Percentiles rank a stretch among this genome's conserved stretches.
phyloP scores from a whole-genome alignment of 2,329 filamentous ascomycete species.

The Paecilomyces sp. region DNA sequence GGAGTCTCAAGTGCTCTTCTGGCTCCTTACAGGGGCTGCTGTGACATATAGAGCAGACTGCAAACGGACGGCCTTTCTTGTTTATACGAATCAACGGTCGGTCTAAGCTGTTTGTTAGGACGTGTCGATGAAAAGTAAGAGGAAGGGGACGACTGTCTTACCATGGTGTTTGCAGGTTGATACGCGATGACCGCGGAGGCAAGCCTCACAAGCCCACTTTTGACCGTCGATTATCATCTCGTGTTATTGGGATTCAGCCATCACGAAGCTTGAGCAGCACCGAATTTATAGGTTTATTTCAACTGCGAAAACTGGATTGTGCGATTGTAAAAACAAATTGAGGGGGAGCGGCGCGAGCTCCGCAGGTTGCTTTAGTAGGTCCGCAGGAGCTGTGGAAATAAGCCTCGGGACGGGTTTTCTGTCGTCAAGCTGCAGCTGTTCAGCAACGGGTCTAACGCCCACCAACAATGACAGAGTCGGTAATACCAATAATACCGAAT shows the following conservation, averaged over 20 bases:
- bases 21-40: slow-evolving; percentile 83
- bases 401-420: neutral
- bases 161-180: neutral
- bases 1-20: slow-evolving; percentile 69
- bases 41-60: slow-evolving; percentile 87
- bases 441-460: neutral
- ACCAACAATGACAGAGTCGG: neutral
- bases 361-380: neutral
- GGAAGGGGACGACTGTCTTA: neutral
- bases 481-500: neutral
- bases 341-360: neutral
- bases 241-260: neutral
- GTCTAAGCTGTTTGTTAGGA: slow-evolving; percentile 47
- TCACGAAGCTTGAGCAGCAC: neutral
- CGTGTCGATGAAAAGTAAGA: neutral
- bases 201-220: slow-evolving; percentile 1
- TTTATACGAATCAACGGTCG: slow-evolving; percentile 89
- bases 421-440: neutral
- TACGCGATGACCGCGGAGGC: slow-evolving; percentile 1
- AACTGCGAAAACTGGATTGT: neutral
- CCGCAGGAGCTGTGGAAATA: neutral
- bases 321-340: neutral
- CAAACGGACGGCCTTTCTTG: slow-evolving; percentile 92
- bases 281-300: neutral
- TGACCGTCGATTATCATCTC: slow-evolving; percentile 1